Percentiles rank a stretch among this genome's conserved stretches.
These are phyloP conservation scores for Phytophthora meadii DNA, from an alignment of 352 stramenopile species.

Conservation along the genomic window DNA sequence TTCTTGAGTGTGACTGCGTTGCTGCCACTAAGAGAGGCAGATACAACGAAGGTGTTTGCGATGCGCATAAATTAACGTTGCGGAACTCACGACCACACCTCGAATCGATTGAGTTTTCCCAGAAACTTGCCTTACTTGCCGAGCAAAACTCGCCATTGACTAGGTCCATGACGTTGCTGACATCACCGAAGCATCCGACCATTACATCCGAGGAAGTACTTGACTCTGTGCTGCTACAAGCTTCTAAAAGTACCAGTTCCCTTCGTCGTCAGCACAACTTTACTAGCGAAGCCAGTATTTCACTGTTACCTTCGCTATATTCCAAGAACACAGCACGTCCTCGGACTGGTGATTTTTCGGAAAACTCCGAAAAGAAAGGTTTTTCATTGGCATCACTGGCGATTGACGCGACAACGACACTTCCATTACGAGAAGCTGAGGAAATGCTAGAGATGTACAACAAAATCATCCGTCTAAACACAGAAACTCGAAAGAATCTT, in stretches of 20 bases:
- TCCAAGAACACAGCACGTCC: slow-evolving; percentile 9
- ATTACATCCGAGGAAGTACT: slow-evolving; percentile 11
- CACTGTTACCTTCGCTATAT: slow-evolving; percentile 28
- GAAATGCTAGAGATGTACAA: slow-evolving; percentile 71
- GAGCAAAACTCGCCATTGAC: slow-evolving; percentile 13
- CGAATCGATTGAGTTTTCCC: slow-evolving; percentile 37
- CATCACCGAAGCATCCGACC: neutral
- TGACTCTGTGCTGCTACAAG: slow-evolving; percentile 42
- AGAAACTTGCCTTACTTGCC: slow-evolving; percentile 22
- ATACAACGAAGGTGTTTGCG: slow-evolving; percentile 55
- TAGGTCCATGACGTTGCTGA: slow-evolving; percentile 23
- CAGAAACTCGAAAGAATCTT: slow-evolving; percentile 62
- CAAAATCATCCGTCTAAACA: slow-evolving; percentile 67
- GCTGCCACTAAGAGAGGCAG: slow-evolving; percentile 50
- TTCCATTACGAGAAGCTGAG: slow-evolving; percentile 29
- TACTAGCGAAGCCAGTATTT: slow-evolving; percentile 26
- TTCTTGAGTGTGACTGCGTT: slow-evolving; percentile 56
- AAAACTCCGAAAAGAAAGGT: slow-evolving; percentile 20
- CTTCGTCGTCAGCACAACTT: slow-evolving; percentile 43
- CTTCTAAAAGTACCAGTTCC: slow-evolving; percentile 40
- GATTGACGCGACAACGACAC: slow-evolving; percentile 31
- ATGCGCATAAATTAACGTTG: slow-evolving; percentile 69
- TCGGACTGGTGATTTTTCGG: slow-evolving; percentile 1
- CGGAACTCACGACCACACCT: slow-evolving; percentile 57
- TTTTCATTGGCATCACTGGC: slow-evolving; percentile 31